Base-by-base conservation (phyloP, 345 rosid species). In the Pelargonium nanum region DNA sequence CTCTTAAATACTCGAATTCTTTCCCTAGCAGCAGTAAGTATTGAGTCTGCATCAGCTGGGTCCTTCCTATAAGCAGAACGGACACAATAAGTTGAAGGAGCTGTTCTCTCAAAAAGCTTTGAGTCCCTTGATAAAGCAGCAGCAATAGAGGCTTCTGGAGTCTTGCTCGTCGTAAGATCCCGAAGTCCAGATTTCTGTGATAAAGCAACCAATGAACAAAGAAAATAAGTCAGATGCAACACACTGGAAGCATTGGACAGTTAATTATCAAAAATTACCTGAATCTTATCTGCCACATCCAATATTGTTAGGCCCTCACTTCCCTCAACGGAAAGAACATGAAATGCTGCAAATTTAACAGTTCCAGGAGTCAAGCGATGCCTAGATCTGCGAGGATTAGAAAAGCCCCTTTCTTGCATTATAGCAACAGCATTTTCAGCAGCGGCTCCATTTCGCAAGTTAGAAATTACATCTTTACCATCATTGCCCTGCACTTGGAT, bases 301-400 rank as follows among this genome's bases (percentile, higher is more conserved):
- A 87, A 75, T 70, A 87, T 87, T 6, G 88, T 78, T 54, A 87
- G 72, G 64, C 96, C 97, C 19, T 80, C 80, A 67, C 83, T 78
- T 66, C 86, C 91, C 71, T 91, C 91, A 55, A 87, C 67, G 56
- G 96, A 87, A 6, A 91, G 81, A 70, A 91, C 78, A 69, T 91
- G 96, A 74, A 85, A 91, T 23, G 97, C 95, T 53, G 97, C 96
- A 73, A 82, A 91, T 64, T 91, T 91, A 66, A 91, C 97, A 53
- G 97, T 91, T 62, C 97, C 97, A 65, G 96, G 93, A 17, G 96
- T 91, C 77, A 91, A 75, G 22, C 93, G 84, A 80, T 91, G 96
- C 74, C 96, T 85, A 62, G 96, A 91, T 77, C 91, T 85, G 24
- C 86, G 81, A 6, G 74, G 75, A 73, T 80, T 84, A 58, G 91